These are phyloP conservation scores for Mycena sanguinolenta DNA, from an alignment of 768 basidiomycete genomes.

Conservation along the genomic window DNA sequence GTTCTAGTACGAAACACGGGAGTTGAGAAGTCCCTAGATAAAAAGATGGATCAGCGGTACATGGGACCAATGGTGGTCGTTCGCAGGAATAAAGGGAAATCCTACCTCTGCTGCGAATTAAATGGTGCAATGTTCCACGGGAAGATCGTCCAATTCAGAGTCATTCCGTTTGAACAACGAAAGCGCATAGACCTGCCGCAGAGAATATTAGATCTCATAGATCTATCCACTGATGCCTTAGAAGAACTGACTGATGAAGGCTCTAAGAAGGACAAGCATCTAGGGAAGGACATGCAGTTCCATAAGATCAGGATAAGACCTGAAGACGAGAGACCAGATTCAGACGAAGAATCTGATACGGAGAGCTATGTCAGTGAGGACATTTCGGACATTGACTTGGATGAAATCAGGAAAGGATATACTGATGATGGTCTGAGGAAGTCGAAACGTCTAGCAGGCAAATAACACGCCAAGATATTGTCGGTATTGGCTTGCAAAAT, in stretches of 20 bases:
- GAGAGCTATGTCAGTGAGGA: too few relatives aligned
- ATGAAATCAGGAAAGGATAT: too few relatives aligned
- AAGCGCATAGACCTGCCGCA: not conserved
- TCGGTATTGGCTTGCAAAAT: too few relatives aligned
- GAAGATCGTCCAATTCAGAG: constrained; percentile 7
- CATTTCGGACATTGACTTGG: too few relatives aligned
- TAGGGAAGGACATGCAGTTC: constrained; percentile 12
- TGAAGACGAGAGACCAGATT: too few relatives aligned
- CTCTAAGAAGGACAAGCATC: not conserved
- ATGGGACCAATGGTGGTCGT: constrained; percentile 49
- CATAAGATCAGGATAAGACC: not conserved
- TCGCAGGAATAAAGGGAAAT: constrained; percentile 39
- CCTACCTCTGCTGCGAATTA: constrained; percentile 37
- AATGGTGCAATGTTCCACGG: constrained; percentile 8
- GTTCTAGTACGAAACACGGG: constrained; percentile 39
- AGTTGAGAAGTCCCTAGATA: constrained; percentile 37
- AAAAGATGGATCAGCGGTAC: constrained; percentile 39
- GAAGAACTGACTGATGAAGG: not conserved
- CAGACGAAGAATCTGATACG: too few relatives aligned
- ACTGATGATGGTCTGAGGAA: too few relatives aligned
- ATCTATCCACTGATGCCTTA: not conserved
- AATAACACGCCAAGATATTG: too few relatives aligned
- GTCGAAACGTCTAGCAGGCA: too few relatives aligned
- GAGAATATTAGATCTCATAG: constrained; percentile 3
- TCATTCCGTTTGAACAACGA: constrained; percentile 38